Percentiles rank a stretch among this genome's conserved stretches.
Conservation (phyloP, 2,329 filamentous ascomycete genomes). For the Akanthomyces uredinophilus region DNA sequence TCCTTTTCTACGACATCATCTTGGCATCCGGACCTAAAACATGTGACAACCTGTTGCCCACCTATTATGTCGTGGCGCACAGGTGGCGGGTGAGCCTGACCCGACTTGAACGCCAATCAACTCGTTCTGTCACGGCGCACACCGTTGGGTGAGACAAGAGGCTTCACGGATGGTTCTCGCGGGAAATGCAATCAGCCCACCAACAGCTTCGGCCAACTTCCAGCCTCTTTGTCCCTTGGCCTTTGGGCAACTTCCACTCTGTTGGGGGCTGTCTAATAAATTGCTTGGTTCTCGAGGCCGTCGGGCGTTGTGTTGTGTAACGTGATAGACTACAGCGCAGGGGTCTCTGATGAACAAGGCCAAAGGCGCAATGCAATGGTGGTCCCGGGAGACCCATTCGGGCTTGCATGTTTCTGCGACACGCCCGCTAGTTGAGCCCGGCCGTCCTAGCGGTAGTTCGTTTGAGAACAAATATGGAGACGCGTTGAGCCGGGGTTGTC, state of each 20-base stretch:
- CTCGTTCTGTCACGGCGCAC: background rate
- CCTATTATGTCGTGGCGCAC: background rate
- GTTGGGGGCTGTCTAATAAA: background rate
- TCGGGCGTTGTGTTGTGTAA: background rate
- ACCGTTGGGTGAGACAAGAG: background rate
- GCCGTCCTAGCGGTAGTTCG: background rate
- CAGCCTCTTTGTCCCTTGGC: no score
- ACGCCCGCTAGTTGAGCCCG: background rate
- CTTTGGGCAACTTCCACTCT: background rate
- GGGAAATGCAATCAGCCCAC: background rate
- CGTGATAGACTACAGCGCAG: background rate
- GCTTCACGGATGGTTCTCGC: background rate
- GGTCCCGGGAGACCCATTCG: background rate
- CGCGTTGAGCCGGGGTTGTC: background rate
- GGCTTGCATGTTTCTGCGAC: background rate
- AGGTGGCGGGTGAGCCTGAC: background rate
- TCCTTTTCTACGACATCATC: background rate
- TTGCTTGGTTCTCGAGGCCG: background rate
- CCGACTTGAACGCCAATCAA: background rate
- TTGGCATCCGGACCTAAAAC: background rate
- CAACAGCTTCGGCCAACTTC: background rate
- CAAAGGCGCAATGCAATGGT: background rate
- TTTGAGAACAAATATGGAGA: background rate
- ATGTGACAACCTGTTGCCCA: background rate
- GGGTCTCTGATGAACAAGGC: background rate